Conservation (phyloP, 139 green algal species). For the Coelastrella sp. region DNA sequence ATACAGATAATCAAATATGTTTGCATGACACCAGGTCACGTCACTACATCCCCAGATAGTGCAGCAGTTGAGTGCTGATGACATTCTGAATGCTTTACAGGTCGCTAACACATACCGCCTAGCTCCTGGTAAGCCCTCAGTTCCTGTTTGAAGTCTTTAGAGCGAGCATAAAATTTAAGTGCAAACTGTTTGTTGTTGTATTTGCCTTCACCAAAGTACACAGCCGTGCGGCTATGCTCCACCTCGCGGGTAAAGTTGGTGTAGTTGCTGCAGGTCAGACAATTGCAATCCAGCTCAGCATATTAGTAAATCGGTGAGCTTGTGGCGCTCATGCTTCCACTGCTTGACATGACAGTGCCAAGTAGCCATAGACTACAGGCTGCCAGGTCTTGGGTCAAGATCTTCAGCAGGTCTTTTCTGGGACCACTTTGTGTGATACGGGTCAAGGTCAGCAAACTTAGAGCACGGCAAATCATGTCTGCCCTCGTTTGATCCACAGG, state of each 20-base stretch:
- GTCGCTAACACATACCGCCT: background rate
- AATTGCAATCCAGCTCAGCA: background rate
- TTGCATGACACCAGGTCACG: no score
- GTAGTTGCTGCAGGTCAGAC: background rate
- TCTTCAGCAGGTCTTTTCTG: no score
- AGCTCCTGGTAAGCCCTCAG: background rate
- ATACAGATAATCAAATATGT: no score
- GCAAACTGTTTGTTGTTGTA: constrained; percentile 30
- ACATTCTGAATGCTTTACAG: background rate
- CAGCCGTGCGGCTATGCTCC: constrained; percentile 14
- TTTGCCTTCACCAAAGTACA: constrained; percentile 18
- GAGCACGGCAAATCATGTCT: no score
- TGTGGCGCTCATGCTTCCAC: no score
- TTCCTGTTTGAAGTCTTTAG: background rate
- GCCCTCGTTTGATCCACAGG: no score
- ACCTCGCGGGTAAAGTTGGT: constrained; percentile 8
- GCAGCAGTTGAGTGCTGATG: background rate
- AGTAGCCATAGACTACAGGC: no score
- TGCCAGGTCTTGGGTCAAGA: no score
- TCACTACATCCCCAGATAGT: no score
- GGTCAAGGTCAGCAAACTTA: no score
- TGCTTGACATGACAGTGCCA: no score
- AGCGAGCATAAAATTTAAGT: background rate
- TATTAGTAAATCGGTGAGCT: background rate
- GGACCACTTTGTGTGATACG: no score